A percentile compares a stretch with the other conserved stretches of the same genome.
phyloP scores from a whole-genome alignment of 2,329 filamentous ascomycete species.

The Trichoderma polysporum region DNA sequence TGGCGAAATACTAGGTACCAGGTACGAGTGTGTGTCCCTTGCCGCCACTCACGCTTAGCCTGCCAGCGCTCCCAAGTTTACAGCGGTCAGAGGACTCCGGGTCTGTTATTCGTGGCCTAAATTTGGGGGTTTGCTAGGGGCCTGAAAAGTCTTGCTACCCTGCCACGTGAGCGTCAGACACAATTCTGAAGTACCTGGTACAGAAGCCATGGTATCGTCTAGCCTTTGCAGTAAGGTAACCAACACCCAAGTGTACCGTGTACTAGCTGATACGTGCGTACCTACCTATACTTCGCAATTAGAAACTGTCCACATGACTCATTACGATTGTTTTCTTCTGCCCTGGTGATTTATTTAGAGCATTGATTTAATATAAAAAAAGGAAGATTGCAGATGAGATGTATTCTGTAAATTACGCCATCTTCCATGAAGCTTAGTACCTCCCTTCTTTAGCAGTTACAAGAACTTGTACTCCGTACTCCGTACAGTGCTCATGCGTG shows the following conservation, averaged over 20 bases:
- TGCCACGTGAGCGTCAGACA: constrained; percentile 10
- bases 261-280: background rate
- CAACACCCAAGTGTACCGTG: background rate
- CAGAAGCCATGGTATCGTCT: background rate
- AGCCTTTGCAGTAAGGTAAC: background rate
- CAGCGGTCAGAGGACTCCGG: constrained; percentile 19
- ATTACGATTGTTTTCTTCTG: background rate
- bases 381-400: background rate
- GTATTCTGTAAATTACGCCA: background rate
- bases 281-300: background rate
- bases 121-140: background rate
- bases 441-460: background rate
- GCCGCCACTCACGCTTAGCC: background rate
- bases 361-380: too few species aligned
- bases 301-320: background rate
- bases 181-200: background rate
- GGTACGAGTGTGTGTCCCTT: background rate
- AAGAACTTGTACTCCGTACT: background rate
- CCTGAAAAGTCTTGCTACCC: background rate
- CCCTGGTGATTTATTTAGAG: too few species aligned
- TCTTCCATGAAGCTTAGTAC: background rate
- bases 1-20: constrained; percentile 7
- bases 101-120: background rate
- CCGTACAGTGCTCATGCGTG: background rate
- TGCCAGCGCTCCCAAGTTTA: background rate